Evolutionary conservation across 495 filamentous ascomycete genomes (phyloP), one percentile per base, ranked within the genome.

Genomic region (Xylaria longipes): DNA sequence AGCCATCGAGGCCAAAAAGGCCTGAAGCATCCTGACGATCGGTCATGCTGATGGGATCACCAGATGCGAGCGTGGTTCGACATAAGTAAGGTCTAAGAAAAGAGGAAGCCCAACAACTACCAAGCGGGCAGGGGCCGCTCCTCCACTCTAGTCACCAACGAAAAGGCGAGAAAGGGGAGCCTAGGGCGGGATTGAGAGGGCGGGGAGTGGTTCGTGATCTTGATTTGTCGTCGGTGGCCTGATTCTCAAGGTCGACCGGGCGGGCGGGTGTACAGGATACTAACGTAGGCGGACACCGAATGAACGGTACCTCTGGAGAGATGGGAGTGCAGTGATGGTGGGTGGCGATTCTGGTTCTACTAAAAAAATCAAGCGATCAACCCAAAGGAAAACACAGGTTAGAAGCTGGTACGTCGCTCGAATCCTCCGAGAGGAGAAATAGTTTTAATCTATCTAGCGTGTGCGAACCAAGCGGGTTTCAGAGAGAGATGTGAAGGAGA

Each of bases 1-100:
- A 39, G 66, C 74, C 72, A 64, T 78, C 74, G 71, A 80, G 76
- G 67, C 78, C 73, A 75, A 76, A 76, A 70, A 79, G 71, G 75
- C 76, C 76, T 60, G 79, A 70, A 69, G 71, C 50, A 60, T 78
- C 72, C 72, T 75, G 75, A 72, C 74, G 76, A 70, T 76, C 75
- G 52, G 74, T 73, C 77, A 79, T 79, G 70, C 75, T 80, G 74
- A 77, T 77, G 73, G 73, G 71, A 78, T 80, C 78, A 79, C 74
- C 71, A 77, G 74, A 78, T 77, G 78, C 78, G 77, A 72, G 63
- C 71, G 64, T 77, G 75, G 75, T 79, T 76, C 75, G 77, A 79
- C 77, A 79, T 79, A 73, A 71, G 77, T 73, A 69, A 73, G 75
- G 66, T 25, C 39, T 57, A 71, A 31, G 62, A 37, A 15, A 41